Percentiles rank a stretch among this genome's conserved stretches.
Evolutionary conservation across 768 basidiomycete genomes (phyloP).

Genomic region (Macrolepiota dolichaula): DNA sequence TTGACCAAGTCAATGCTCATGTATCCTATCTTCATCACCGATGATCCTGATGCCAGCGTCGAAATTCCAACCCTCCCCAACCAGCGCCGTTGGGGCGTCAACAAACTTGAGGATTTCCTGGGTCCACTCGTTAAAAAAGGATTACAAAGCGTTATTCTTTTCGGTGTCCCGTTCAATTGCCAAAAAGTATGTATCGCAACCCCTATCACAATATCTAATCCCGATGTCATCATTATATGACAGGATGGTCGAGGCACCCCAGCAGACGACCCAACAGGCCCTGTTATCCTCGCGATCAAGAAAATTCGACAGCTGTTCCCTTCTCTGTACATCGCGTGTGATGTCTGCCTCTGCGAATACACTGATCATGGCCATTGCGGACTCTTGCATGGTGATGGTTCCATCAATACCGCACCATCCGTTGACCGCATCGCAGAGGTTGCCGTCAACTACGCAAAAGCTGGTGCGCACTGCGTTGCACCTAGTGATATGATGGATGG

Average conservation of each 20-base stretch:
- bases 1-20: conserved; percentile 94
- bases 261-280: conserved; percentile 87
- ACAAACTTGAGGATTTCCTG: conserved; percentile 84
- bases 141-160: conserved; percentile 87
- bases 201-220: not conserved
- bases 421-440: conserved; percentile 90
- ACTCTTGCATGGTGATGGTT: conserved; percentile 65
- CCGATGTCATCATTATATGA: not conserved
- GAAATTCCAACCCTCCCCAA: conserved; percentile 78
- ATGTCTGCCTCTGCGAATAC: conserved; percentile 99
- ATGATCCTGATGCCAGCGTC: conserved; percentile 83
- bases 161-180: conserved; percentile 85
- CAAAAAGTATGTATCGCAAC: conserved; percentile 56
- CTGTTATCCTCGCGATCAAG: conserved; percentile 91
- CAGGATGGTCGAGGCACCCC: conserved; percentile 83
- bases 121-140: conserved; percentile 88
- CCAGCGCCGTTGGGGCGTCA: conserved; percentile 94
- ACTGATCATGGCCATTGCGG: conserved; percentile 98
- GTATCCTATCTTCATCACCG: conserved; percentile 98
- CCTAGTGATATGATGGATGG: conserved; percentile 99
- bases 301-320: conserved; percentile 79
- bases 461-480: conserved; percentile 97
- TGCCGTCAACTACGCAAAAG: conserved; percentile 85
- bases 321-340: conserved; percentile 81
- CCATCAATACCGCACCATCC: conserved; percentile 74